Percentiles rank a stretch among this genome's conserved stretches.
Conservation (phyloP, 352 stramenopile species). For the Pythium dissimile region DNA sequence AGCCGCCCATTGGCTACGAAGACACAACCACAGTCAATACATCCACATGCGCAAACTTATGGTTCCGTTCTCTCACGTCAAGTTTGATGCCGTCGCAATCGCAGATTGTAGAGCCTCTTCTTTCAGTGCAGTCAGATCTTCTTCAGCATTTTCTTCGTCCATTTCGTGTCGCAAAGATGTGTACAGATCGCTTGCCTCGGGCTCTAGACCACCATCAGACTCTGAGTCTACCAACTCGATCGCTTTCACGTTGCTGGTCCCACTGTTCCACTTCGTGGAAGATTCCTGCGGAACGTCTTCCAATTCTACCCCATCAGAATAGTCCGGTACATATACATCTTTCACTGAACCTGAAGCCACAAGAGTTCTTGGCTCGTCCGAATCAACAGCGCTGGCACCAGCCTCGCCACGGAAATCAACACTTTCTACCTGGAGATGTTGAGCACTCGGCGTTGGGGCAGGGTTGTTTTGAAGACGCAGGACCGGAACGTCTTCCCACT, state of each 20-base stretch:
- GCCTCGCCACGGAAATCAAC: no score
- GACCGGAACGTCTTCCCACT: constrained; percentile 17
- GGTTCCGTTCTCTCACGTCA: constrained; percentile 57
- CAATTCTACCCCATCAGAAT: constrained; percentile 20
- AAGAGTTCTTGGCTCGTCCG: no score
- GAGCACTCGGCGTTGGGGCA: no score
- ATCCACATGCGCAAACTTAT: neutral
- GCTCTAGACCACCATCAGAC: constrained; percentile 23
- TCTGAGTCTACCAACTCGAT: constrained; percentile 6
- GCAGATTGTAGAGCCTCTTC: constrained; percentile 74
- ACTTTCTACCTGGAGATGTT: no score
- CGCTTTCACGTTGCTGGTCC: no score
- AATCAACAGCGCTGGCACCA: no score
- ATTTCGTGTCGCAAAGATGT: constrained; percentile 61
- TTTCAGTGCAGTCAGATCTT: constrained; percentile 56
- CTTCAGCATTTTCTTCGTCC: constrained; percentile 65
- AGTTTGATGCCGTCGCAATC: constrained; percentile 77
- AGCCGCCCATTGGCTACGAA: constrained; percentile 73
- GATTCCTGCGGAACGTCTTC: constrained; percentile 25
- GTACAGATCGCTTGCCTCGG: constrained; percentile 40
- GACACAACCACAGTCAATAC: neutral
- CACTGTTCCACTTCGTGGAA: no score
- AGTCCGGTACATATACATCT: neutral
- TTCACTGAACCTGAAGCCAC: no score
- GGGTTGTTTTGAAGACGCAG: no score